Base-by-base conservation (phyloP, 2,329 filamentous ascomycete genomes). In the Hymenoscyphus linearis region DNA sequence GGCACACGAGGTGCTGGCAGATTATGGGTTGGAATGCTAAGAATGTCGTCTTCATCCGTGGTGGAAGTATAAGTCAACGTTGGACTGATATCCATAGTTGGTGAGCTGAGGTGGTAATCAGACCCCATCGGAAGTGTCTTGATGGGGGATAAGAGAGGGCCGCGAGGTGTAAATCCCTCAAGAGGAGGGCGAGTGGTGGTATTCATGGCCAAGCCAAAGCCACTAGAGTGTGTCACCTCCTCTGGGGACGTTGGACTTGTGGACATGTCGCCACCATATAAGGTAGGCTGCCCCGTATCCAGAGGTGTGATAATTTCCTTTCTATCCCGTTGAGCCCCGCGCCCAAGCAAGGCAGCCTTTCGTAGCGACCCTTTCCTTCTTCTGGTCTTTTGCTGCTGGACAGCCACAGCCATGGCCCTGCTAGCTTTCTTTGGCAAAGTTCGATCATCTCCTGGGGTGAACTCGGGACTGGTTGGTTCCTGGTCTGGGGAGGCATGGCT, bases 281-380 rank as follows among this genome's bases (percentile, higher is more conserved):
- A 60, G 44, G 52, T 44, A 9, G 68, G 56, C 47, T 65, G 62
- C 72, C 68, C 60, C 65, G 74, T 66, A 64, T 75, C 65, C 64
- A 72, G 59, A 68, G 65, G 63, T 26, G 62, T 58, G 59, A 78
- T 82, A 60, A 74, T 76, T 60, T 85, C 85, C 66, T 77, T 82
- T 70, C 76, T 80, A 67, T 84, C 85, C 63, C 83, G 80, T 73
- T 83, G 85, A 59, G 81, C 84, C 64, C 88, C 87, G 64, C 89
- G 88, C 16, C 91, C 90, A 18, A 96, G 80, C 55, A 96, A 79
- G 27, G 91, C 92, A 12, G 90, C 91, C 75, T 96, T 96, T 62
- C 93, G 84, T 73, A 97, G 79, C 12, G 93, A 96, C 3, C 91
- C 92, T 72, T 89, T 90, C 62, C 93, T 85, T 69, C 87, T 86